Evolutionary conservation across 2,329 filamentous ascomycete genomes (phyloP).

Genomic region (Colletotrichum orbiculare): DNA sequence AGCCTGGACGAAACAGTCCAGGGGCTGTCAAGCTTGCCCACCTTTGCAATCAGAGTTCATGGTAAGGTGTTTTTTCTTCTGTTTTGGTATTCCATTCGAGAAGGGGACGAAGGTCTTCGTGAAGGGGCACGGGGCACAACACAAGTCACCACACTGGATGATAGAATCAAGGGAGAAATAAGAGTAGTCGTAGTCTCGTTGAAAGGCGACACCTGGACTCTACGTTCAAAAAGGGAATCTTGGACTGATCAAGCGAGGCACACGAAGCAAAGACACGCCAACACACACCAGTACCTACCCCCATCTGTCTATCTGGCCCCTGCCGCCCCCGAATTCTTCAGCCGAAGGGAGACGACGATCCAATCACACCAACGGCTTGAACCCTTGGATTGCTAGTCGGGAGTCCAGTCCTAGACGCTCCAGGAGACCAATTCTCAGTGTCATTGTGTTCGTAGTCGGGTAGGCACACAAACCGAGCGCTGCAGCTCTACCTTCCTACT

Average conservation of each 20-base stretch:
- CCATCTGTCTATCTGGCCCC: not conserved
- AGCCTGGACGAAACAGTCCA: slow-evolving; percentile 8
- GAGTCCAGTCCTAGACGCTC: too few relatives aligned
- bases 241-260: not conserved
- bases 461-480: not conserved
- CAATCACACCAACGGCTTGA: slow-evolving; percentile 19
- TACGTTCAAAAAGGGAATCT: not conserved
- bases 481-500: not conserved
- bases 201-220: not conserved
- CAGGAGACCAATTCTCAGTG: too few relatives aligned
- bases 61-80: not conserved
- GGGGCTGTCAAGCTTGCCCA: slow-evolving; percentile 2
- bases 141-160: not conserved
- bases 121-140: not conserved
- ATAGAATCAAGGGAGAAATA: not conserved
- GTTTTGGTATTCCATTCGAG: not conserved
- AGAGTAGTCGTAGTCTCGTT: not conserved
- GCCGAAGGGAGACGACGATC: slow-evolving; percentile 15
- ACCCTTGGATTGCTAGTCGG: slow-evolving; percentile 3
- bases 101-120: not conserved
- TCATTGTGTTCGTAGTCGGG: too few relatives aligned
- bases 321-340: not conserved
- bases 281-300: not conserved
- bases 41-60: not conserved
- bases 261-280: slow-evolving; percentile 11